Percentiles rank a stretch among this genome's conserved stretches.
Evolutionary conservation across 1,284 basidiomycete genomes (phyloP).

Genomic region (Ganoderma lucidum): DNA sequence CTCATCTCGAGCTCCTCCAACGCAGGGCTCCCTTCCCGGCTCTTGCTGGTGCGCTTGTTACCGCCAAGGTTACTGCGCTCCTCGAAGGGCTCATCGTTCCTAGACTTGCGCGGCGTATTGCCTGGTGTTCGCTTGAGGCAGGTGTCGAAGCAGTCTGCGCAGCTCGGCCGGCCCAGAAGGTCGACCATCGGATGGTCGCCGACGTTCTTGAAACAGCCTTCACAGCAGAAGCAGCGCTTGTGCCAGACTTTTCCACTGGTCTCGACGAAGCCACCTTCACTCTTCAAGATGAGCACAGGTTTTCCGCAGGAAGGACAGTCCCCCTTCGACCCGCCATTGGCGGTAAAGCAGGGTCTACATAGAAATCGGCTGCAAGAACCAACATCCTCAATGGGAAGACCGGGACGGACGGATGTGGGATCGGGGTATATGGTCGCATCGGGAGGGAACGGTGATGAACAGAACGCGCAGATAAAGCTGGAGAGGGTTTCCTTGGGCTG

Average conservation of each 20-base stretch:
- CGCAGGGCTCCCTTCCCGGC: conserved; percentile 68
- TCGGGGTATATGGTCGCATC: conserved; percentile 87
- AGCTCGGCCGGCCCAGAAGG: conserved; percentile 79
- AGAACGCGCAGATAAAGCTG: conserved; percentile 73
- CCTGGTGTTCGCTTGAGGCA: conserved; percentile 60
- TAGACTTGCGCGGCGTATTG: conserved; percentile 38
- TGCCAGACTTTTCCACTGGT: conserved; percentile 77
- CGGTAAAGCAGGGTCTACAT: conserved; percentile 74
- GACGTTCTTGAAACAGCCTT: conserved; percentile 74
- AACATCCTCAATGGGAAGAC: conserved; percentile 36
- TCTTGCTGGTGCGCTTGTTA: conserved; percentile 41
- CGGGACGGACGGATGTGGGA: conserved; percentile 49
- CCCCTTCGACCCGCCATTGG: conserved; percentile 79
- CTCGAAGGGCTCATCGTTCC: conserved; percentile 38
- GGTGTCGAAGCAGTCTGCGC: conserved; percentile 77
- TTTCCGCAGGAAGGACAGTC: conserved; percentile 69
- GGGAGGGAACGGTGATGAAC: conserved; percentile 69
- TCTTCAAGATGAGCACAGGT: conserved; percentile 75
- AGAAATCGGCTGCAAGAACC: conserved; percentile 61
- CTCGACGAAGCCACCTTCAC: conserved; percentile 80
- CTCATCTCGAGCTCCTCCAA: conserved; percentile 64
- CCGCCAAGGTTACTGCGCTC: conserved; percentile 50
- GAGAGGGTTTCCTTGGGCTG: conserved; percentile 78
- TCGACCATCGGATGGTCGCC: conserved; percentile 81
- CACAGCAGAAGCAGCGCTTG: conserved; percentile 78